Percentiles rank a stretch among this genome's conserved stretches.
These are phyloP conservation scores for Echinosphaeria canescens DNA, from an alignment of 2,329 filamentous ascomycete genomes.

Conservation along the genomic window DNA sequence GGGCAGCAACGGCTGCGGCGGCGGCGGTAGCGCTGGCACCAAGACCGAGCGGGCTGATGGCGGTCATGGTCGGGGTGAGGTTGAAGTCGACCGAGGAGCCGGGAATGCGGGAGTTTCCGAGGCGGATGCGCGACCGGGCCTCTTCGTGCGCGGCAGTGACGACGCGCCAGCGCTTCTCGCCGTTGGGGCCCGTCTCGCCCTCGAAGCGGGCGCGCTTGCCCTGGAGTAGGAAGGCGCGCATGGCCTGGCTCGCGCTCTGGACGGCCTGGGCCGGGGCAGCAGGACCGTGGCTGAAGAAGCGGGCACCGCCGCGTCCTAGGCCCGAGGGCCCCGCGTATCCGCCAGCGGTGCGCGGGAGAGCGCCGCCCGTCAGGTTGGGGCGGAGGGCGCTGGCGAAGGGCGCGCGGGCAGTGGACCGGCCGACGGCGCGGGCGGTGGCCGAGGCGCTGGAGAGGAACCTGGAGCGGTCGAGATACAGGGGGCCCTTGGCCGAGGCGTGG, in stretches of 20 bases:
- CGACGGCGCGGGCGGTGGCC: slow-evolving; percentile 26
- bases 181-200: slow-evolving; percentile 47
- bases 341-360: slow-evolving; percentile 64
- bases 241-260: slow-evolving; percentile 83
- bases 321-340: slow-evolving; percentile 66
- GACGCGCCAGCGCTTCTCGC: slow-evolving; percentile 59
- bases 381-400: slow-evolving; percentile 80
- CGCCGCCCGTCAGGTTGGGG: slow-evolving; percentile 79
- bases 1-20: slow-evolving; percentile 17
- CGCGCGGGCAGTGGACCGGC: slow-evolving; percentile 47
- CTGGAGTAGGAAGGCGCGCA: slow-evolving; percentile 81
- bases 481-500: slow-evolving; percentile 11
- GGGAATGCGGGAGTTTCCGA: slow-evolving; percentile 29
- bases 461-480: slow-evolving; percentile 22
- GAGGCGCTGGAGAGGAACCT: slow-evolving; percentile 25
- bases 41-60: slow-evolving; percentile 48
- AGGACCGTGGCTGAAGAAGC: slow-evolving; percentile 81
- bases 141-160: slow-evolving; percentile 59
- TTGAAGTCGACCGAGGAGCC: slow-evolving; percentile 81
- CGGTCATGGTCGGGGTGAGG: slow-evolving; percentile 75
- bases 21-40: slow-evolving; percentile 10
- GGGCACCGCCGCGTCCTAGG: slow-evolving; percentile 46
- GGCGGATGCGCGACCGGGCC: slow-evolving; percentile 43
- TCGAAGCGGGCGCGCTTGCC: slow-evolving; percentile 80
- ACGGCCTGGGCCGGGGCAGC: slow-evolving; percentile 76